Percentiles rank a stretch among this genome's conserved stretches.
Evolutionary conservation across 2,329 filamentous ascomycete species (phyloP).

Genomic region (Epichloe uncinata): DNA sequence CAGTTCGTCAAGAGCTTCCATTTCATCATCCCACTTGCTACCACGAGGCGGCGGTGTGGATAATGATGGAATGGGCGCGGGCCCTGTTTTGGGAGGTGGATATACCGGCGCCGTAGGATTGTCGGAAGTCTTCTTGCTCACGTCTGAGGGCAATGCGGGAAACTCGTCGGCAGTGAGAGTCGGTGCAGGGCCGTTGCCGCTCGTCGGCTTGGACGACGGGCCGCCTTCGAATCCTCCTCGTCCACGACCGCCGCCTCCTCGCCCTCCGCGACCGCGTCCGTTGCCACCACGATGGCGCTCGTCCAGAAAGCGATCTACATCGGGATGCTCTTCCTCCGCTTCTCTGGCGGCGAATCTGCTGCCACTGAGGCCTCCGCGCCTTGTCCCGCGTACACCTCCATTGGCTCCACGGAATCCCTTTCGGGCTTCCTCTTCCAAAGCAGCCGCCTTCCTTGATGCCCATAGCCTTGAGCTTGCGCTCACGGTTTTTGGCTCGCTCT

Average conservation of each 20-base stretch:
- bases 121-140: constrained; percentile 11
- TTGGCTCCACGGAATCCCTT: constrained; percentile 29
- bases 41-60: constrained; percentile 19
- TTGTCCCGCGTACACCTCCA: constrained; percentile 26
- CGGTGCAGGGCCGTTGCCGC: constrained; percentile 3
- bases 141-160: constrained; percentile 20
- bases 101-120: constrained; percentile 6
- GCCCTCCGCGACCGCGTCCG: constrained; percentile 18
- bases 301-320: constrained; percentile 25
- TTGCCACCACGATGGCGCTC: constrained; percentile 20
- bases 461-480: constrained; percentile 48
- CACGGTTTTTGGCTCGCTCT: constrained; percentile 45
- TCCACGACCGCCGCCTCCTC: constrained; percentile 23
- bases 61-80: constrained; percentile 8
- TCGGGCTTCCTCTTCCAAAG: constrained; percentile 26
- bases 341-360: constrained; percentile 31
- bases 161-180: constrained; percentile 22
- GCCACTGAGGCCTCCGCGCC: constrained; percentile 23
- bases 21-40: constrained; percentile 44
- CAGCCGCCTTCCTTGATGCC: constrained; percentile 33
- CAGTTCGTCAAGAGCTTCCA: constrained; percentile 35
- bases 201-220: constrained; percentile 6
- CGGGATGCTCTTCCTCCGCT: constrained; percentile 17
- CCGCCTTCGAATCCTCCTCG: constrained; percentile 10
- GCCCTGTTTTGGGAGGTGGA: neutral